These are phyloP conservation scores for Pelargonium nanum DNA, from an alignment of 345 rosid species.

Conservation along the genomic window DNA sequence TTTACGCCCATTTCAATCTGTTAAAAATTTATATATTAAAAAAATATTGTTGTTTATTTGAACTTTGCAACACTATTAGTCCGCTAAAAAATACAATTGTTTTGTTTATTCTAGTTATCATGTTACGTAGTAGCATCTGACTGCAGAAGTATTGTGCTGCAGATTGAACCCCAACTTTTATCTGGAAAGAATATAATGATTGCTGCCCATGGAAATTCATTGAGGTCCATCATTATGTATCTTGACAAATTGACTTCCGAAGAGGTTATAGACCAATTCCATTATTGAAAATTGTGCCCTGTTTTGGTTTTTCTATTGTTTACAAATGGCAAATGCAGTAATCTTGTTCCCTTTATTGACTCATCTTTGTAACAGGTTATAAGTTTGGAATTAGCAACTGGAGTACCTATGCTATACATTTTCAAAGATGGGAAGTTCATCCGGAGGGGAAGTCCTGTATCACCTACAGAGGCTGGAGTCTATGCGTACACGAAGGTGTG, in stretches of 20 bases:
- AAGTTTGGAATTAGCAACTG: constrained; percentile 78
- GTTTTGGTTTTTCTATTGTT: not conserved
- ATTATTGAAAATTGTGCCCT: not conserved
- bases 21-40: too few species aligned
- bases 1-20: too few species aligned
- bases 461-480: constrained; percentile 86
- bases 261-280: constrained; percentile 43
- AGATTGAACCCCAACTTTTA: constrained; percentile 83
- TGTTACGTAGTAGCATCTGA: constrained; percentile 11
- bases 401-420: constrained; percentile 91
- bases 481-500: constrained; percentile 87
- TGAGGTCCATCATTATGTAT: constrained; percentile 93
- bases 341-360: not conserved
- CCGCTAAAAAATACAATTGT: not conserved
- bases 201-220: constrained; percentile 93
- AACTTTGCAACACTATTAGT: not conserved
- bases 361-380: constrained; percentile 40
- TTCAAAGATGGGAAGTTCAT: constrained; percentile 79
- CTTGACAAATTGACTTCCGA: constrained; percentile 91
- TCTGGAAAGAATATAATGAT: constrained; percentile 81
- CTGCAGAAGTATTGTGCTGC: constrained; percentile 13
- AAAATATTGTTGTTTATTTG: not conserved
- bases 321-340: not conserved
- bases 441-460: constrained; percentile 81
- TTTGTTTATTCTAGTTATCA: not conserved